Base-by-base conservation (phyloP, 139 green algal species). In the Chlorella sp. region DNA sequence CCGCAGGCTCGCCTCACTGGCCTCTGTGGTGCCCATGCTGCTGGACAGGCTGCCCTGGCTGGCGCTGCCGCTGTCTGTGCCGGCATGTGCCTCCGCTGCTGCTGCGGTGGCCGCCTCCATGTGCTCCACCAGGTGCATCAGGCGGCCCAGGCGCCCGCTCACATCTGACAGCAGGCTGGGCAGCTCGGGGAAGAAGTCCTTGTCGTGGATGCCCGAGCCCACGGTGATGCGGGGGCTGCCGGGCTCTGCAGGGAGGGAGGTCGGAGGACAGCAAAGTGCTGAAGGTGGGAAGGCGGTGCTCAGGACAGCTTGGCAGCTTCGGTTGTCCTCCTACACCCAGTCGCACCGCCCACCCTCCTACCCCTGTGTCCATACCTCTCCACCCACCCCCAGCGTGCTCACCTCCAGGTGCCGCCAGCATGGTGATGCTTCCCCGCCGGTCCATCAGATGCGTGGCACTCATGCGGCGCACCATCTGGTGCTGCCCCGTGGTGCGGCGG, bases 171-270 rank as follows among this genome's bases (percentile, higher is more conserved):
- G 78, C 83, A 93, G 62, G 12, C 85, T 60, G 4, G 86, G 86
- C 69, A 96, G 86, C 47, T 91, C 87, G 1, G 92, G 91, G 85
- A 96, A 96, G 81, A 95, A 95, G 23, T 88, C 70, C 23, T 89
- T 88, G 76, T 94, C 91, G 41, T 93, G 83, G 68, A 94, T 94
- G 55, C 30, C 21, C 1, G 80, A 12, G 5, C 78, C 78, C 11
- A 51, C 62, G 7, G 36, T 63, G 12, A 56, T 36, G 60, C 39
- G 39, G 11, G 75, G 36, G 57, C 16, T 57, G 57, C 18, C 38
- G 25, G n/a, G 9, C 7, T 81, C 74, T 81, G 74, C 30, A 34
- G 51, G 47, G 47, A 39, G 25, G 2, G 44, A n/a, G 28, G 28
- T 41, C 17, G 28, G 28, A 26, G n/a, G 23, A 57, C 1, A 80